A percentile compares a stretch with the other conserved stretches of the same genome.
phyloP scores from a whole-genome alignment of 2,329 filamentous ascomycete genomes.

The Lasiodiplodia gonubiensis region DNA sequence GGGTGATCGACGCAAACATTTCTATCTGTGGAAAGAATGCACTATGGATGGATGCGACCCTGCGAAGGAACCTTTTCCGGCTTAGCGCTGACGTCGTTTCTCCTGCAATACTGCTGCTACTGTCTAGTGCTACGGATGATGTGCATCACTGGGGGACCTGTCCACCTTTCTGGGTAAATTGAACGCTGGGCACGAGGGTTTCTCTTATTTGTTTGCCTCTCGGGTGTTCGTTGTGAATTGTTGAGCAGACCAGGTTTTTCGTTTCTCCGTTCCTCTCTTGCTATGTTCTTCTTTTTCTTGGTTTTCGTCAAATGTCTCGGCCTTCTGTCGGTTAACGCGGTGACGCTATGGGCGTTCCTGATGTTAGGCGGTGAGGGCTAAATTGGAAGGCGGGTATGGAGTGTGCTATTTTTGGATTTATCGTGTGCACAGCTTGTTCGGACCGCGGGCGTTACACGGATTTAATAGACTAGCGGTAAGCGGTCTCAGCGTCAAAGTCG shows the following conservation, averaged over 20 bases:
- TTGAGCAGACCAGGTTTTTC: background rate
- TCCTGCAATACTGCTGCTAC: background rate
- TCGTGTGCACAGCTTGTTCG: background rate
- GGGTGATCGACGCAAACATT: too few species aligned
- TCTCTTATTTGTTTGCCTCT: too few species aligned
- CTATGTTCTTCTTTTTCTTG: background rate
- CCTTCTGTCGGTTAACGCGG: background rate
- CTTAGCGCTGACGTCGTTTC: background rate
- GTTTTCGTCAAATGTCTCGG: background rate
- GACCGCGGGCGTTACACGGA: background rate
- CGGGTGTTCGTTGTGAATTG: too few species aligned
- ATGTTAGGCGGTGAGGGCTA: background rate
- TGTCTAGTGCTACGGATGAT: background rate
- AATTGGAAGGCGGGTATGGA: background rate
- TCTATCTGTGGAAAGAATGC: too few species aligned
- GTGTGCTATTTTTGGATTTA: background rate
- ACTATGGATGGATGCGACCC: background rate
- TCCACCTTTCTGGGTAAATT: background rate
- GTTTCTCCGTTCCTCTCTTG: background rate
- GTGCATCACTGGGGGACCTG: too few species aligned
- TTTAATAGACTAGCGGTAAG: background rate
- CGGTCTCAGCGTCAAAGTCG: background rate
- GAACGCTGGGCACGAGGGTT: background rate
- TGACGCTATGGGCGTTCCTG: background rate
- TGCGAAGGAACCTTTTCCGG: background rate